These are phyloP conservation scores for Sclerotinia subarctica DNA, from an alignment of 2,329 filamentous ascomycete species.

Conservation along the genomic window DNA sequence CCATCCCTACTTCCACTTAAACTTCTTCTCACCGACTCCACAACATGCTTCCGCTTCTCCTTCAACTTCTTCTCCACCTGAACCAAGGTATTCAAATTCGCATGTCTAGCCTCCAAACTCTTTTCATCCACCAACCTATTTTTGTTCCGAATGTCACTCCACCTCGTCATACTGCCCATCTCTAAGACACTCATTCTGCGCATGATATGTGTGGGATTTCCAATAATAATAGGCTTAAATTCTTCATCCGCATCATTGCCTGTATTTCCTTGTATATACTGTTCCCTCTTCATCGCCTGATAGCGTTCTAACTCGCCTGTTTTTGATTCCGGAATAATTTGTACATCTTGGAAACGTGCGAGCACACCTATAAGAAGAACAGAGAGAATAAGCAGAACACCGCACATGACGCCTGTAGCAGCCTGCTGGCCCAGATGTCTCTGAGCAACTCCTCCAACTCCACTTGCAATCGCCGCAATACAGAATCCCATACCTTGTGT, in stretches of 20 bases:
- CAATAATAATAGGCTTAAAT: constrained; percentile 69
- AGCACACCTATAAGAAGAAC: constrained; percentile 60
- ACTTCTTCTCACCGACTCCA: constrained; percentile 27
- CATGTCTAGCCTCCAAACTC: constrained; percentile 36
- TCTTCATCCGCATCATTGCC: constrained; percentile 41
- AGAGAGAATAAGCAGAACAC: constrained; percentile 63
- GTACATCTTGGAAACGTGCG: constrained; percentile 61
- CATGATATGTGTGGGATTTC: constrained; percentile 66
- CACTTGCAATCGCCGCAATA: constrained; percentile 65
- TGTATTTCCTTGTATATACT: constrained; percentile 38
- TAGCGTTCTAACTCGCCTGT: constrained; percentile 53
- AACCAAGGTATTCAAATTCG: constrained; percentile 33
- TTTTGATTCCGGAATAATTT: constrained; percentile 64
- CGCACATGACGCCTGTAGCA: constrained; percentile 66
- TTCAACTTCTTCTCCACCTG: constrained; percentile 29
- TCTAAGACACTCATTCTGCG: constrained; percentile 70
- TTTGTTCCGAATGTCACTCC: constrained; percentile 66
- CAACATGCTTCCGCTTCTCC: constrained; percentile 29
- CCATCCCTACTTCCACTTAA: constrained; percentile 26
- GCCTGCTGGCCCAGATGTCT: constrained; percentile 63
- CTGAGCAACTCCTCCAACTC: constrained; percentile 64
- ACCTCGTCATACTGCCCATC: constrained; percentile 63
- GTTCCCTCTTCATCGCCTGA: constrained; percentile 44
- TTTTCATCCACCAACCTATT: constrained; percentile 54
- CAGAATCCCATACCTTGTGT: constrained; percentile 69